Conservation (phyloP, 495 filamentous ascomycete genomes). For the Talaromyces nanjingensis region DNA sequence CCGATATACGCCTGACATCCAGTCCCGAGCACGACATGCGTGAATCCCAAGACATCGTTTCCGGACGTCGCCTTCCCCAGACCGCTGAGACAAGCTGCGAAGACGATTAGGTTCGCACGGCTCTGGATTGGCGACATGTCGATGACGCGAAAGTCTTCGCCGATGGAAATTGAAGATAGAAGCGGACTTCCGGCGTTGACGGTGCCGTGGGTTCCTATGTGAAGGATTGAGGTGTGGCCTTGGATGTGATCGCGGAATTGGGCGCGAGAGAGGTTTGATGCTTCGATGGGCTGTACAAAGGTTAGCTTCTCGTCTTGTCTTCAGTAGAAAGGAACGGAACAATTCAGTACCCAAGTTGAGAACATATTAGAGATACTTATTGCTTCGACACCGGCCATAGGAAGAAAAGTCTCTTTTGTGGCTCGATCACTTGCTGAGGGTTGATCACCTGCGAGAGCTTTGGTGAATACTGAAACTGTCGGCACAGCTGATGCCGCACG, state of each 20-base stretch:
- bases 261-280: conserved; percentile 16
- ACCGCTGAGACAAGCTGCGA: conserved; percentile 24
- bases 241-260: conserved; percentile 19
- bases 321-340: not conserved
- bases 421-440: not conserved
- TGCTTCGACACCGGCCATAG: conserved; percentile 24
- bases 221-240: conserved; percentile 18
- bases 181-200: conserved; percentile 20
- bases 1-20: conserved; percentile 26
- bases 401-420: conserved; percentile 14
- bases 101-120: conserved; percentile 22
- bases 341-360: conserved; percentile 14
- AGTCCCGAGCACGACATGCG: conserved; percentile 22
- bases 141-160: conserved; percentile 22
- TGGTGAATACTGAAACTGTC: conserved; percentile 23
- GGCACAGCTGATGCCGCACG: conserved; percentile 13
- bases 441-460: conserved; percentile 12
- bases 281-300: conserved; percentile 18
- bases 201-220: conserved; percentile 24
- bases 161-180: conserved; percentile 24
- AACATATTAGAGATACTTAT: conserved; percentile 23
- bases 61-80: conserved; percentile 20
- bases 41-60: conserved; percentile 24
- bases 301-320: not conserved
- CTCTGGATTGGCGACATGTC: conserved; percentile 23